phyloP scores from a whole-genome alignment of 2,329 filamentous ascomycete genomes.

The Talaromyces funiculosus region DNA sequence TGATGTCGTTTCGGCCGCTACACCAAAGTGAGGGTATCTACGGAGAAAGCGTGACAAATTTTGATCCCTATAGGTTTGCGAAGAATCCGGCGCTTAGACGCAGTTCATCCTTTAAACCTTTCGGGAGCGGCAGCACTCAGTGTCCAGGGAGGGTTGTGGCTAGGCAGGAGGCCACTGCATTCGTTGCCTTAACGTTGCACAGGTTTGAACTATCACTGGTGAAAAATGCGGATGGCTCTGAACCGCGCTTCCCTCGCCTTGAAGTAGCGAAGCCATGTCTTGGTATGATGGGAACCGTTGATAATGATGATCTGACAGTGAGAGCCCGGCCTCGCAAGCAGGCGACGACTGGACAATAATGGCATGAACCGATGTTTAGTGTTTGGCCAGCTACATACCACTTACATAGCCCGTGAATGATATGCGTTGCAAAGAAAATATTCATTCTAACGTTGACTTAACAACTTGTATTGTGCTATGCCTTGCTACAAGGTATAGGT shows the following conservation, averaged over 20 bases:
- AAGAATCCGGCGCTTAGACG: no score
- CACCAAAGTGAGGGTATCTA: no score
- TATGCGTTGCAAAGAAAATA: neutral
- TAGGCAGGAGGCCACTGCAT: neutral
- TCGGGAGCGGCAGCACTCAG: no score
- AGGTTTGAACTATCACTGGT: neutral
- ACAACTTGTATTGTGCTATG: no score
- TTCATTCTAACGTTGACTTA: neutral
- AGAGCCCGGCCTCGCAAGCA: neutral
- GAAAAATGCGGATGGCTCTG: no score
- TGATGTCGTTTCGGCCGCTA: no score
- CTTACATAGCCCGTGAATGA: neutral
- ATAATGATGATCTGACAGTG: neutral
- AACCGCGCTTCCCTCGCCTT: neutral
- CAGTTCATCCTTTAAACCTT: no score
- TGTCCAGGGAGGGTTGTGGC: neutral
- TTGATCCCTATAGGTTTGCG: no score
- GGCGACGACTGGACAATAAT: no score
- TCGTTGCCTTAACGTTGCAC: neutral
- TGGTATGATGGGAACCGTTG: neutral
- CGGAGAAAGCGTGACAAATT: no score
- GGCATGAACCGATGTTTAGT: neutral
- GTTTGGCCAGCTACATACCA: neutral
- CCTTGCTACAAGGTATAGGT: no score
- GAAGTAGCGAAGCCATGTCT: neutral